These are phyloP conservation scores for Dichotomocladium elegans DNA, from an alignment of 371 early-diverging fungal species.

Conservation along the genomic window DNA sequence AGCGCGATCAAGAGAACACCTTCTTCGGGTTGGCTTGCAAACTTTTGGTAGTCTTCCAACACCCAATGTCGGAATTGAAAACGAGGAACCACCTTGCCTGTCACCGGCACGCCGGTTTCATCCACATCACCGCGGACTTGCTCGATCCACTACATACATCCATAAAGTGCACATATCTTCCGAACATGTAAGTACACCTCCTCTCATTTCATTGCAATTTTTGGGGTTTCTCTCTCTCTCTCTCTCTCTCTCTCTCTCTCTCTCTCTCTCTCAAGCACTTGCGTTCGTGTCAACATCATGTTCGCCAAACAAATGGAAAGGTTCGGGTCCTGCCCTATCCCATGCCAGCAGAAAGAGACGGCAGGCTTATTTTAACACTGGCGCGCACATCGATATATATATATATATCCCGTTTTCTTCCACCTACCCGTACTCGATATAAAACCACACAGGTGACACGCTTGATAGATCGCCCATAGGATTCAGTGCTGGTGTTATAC, in stretches of 20 bases:
- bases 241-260: no score
- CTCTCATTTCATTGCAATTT: no score
- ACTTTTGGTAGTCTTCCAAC: conserved; percentile 30
- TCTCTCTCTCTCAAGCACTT: conserved; percentile 4
- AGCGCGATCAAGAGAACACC: conserved; percentile 18
- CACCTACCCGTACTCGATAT: conserved; percentile 32
- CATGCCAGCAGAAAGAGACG: neutral
- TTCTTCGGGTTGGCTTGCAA: conserved; percentile 22
- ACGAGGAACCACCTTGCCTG: conserved; percentile 52
- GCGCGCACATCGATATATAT: neutral
- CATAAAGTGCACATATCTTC: neutral
- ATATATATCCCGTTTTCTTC: no score
- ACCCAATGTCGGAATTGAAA: conserved; percentile 50
- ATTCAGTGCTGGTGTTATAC: no score
- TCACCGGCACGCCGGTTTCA: conserved; percentile 39
- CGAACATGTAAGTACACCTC: no score
- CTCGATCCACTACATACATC: neutral
- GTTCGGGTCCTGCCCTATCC: no score
- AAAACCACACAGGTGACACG: conserved; percentile 60
- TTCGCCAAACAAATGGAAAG: conserved; percentile 43
- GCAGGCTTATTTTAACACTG: neutral
- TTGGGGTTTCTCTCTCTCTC: no score
- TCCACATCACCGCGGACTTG: no score
- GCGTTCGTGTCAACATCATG: conserved; percentile 58
- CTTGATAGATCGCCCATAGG: conserved; percentile 7